Evolutionary conservation across 306 rosid species (phyloP).

Genomic region (Ormosia emarginata): DNA sequence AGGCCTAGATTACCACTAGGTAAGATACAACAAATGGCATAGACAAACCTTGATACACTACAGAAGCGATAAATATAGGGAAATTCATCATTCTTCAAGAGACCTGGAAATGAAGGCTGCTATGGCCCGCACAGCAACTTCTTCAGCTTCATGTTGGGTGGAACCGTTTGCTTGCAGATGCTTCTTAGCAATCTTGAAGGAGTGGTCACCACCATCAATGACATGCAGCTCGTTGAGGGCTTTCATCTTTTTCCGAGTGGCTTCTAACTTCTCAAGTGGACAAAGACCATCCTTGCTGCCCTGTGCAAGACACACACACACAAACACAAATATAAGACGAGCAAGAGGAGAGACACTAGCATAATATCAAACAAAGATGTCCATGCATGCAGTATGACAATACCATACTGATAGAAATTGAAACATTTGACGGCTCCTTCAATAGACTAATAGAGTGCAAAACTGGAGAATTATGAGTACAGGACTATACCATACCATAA

Average conservation of each 20-base stretch:
- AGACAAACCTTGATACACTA: slow-evolving; percentile 24
- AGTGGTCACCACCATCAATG: slow-evolving; percentile 88
- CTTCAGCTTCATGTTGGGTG: slow-evolving; percentile 69
- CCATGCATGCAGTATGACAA: background rate
- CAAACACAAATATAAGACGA: background rate
- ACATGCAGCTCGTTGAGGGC: slow-evolving; percentile 57
- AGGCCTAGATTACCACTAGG: background rate
- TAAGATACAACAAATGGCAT: slow-evolving; percentile 5
- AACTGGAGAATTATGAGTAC: slow-evolving; percentile 6
- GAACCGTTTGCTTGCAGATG: slow-evolving; percentile 62
- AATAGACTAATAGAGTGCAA: background rate
- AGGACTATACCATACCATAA: background rate
- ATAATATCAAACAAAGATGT: background rate
- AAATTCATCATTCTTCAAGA: slow-evolving; percentile 33
- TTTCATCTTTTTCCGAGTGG: slow-evolving; percentile 66
- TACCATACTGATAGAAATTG: background rate
- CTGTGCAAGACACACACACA: slow-evolving; percentile 35
- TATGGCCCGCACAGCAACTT: slow-evolving; percentile 53
- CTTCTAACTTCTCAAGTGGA: slow-evolving; percentile 71
- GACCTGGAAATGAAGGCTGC: slow-evolving; percentile 50
- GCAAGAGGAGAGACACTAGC: background rate
- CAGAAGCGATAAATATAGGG: background rate
- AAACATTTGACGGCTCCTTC: background rate
- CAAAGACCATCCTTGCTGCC: slow-evolving; percentile 82
- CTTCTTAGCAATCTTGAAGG: slow-evolving; percentile 87